Evolutionary conservation across 2,329 filamentous ascomycete genomes (phyloP).

Genomic region (Lachnum nothofagi): DNA sequence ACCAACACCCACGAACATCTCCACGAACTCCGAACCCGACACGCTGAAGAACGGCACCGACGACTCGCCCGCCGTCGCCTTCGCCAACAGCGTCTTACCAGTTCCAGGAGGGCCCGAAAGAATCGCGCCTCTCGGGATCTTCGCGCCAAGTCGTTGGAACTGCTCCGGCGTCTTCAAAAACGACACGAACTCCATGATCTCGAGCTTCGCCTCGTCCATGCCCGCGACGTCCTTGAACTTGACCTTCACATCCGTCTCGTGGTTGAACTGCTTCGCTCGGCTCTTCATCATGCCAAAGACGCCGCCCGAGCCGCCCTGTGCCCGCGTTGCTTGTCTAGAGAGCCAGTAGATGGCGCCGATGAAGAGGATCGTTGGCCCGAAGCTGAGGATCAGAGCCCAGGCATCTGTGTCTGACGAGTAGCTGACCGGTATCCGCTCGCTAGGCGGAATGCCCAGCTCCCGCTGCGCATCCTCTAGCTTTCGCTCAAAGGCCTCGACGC

Average conservation of each 20-base stretch:
- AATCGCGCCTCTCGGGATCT: constrained; percentile 95
- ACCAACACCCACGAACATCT: constrained; percentile 99
- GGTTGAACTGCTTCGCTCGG: constrained; percentile 94
- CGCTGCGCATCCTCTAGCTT: constrained; percentile 82
- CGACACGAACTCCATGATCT: constrained; percentile 99
- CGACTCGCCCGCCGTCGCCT: constrained; percentile 95
- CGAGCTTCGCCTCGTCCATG: constrained; percentile 95
- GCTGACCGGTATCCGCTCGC: constrained; percentile 88
- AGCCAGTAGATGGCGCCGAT: constrained; percentile 78
- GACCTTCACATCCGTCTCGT: constrained; percentile 91
- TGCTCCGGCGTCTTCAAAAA: constrained; percentile 91
- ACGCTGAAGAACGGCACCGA: constrained; percentile 97
- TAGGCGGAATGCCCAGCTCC: constrained; percentile 76
- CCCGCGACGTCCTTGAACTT: constrained; percentile 96
- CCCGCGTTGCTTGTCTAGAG: constrained; percentile 67
- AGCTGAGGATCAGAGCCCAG: constrained; percentile 67
- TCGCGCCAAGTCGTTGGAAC: constrained; percentile 90
- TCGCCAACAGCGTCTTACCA: constrained; percentile 94
- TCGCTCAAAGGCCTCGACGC: constrained; percentile 85
- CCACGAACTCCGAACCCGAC: constrained; percentile 96
- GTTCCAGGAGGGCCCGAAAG: constrained; percentile 96
- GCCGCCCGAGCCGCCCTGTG: constrained; percentile 63
- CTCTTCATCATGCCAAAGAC: constrained; percentile 97
- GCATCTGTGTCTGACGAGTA: constrained; percentile 72
- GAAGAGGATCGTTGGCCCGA: constrained; percentile 82